phyloP scores from a whole-genome alignment of 352 stramenopile species.

The Plasmopara viticola region DNA sequence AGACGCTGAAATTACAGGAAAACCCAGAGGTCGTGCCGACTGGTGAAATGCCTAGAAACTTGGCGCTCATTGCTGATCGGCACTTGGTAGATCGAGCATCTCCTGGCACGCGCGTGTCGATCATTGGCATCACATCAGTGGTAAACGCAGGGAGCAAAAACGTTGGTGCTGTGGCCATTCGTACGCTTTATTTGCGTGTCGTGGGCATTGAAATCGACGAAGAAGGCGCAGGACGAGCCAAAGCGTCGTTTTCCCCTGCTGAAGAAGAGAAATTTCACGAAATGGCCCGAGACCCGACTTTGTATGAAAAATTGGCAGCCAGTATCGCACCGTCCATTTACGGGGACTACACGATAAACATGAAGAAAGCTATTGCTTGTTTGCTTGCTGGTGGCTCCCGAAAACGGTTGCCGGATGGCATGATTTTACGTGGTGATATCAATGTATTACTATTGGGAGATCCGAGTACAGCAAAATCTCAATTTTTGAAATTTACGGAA shows the following conservation, averaged over 20 bases:
- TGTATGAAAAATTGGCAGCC: slow-evolving; percentile 90
- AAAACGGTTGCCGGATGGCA: slow-evolving; percentile 94
- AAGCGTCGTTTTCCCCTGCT: slow-evolving; percentile 90
- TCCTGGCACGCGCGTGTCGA: slow-evolving; percentile 92
- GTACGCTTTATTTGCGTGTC: slow-evolving; percentile 93
- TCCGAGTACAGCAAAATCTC: slow-evolving; percentile 96
- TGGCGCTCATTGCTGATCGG: slow-evolving; percentile 93
- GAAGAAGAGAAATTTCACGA: slow-evolving; percentile 97
- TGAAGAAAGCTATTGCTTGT: slow-evolving; percentile 96
- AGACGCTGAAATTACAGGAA: slow-evolving; percentile 98
- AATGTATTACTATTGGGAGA: slow-evolving; percentile 98
- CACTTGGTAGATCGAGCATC: slow-evolving; percentile 93
- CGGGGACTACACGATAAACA: slow-evolving; percentile 95
- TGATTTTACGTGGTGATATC: slow-evolving; percentile 96
- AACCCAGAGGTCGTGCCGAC: slow-evolving; percentile 95
- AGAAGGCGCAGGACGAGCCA: slow-evolving; percentile 85
- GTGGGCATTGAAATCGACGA: slow-evolving; percentile 95
- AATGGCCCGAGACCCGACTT: slow-evolving; percentile 83
- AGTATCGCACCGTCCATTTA: slow-evolving; percentile 94
- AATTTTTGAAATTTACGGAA: slow-evolving; percentile 98
- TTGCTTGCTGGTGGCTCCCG: slow-evolving; percentile 92
- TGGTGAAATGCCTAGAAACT: slow-evolving; percentile 96
- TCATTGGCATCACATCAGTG: slow-evolving; percentile 95
- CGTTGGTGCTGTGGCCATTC: slow-evolving; percentile 79
- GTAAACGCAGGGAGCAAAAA: slow-evolving; percentile 81